These are phyloP conservation scores for Chenopodium quinoa DNA, from an alignment of 148 eudicot species.

Conservation along the genomic window DNA sequence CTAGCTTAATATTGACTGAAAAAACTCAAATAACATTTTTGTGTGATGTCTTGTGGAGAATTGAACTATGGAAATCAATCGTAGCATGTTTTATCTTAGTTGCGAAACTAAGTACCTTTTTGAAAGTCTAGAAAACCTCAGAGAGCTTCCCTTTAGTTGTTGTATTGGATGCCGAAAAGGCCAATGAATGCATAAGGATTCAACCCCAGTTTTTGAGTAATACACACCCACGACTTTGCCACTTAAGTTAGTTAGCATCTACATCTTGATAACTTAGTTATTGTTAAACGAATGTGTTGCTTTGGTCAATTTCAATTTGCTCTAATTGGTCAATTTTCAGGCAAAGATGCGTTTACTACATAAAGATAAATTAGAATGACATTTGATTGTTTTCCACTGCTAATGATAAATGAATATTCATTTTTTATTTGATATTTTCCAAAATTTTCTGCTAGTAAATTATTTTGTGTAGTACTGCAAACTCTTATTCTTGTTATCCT, in stretches of 20 bases:
- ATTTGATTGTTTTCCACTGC: background rate
- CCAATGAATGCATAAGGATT: background rate
- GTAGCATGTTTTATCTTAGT: background rate
- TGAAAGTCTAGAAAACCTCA: too few species aligned
- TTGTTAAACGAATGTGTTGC: background rate
- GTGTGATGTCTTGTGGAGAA: background rate
- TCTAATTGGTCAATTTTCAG: background rate
- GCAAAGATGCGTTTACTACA: background rate
- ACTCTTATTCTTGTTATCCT: background rate
- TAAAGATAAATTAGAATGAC: background rate
- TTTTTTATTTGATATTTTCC: background rate
- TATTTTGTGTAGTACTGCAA: background rate
- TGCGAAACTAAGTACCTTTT: background rate
- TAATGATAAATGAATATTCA: background rate
- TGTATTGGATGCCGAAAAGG: background rate
- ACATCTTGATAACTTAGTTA: background rate
- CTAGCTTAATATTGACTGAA: background rate
- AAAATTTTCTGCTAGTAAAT: background rate
- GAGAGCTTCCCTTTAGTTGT: background rate
- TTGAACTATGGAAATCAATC: background rate
- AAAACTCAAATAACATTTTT: background rate
- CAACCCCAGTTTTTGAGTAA: background rate
- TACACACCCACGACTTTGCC: background rate
- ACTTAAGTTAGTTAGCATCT: background rate
- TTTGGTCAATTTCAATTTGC: background rate